Base-by-base conservation (phyloP, 306 rosid genomes). In the Quercus cerris region DNA sequence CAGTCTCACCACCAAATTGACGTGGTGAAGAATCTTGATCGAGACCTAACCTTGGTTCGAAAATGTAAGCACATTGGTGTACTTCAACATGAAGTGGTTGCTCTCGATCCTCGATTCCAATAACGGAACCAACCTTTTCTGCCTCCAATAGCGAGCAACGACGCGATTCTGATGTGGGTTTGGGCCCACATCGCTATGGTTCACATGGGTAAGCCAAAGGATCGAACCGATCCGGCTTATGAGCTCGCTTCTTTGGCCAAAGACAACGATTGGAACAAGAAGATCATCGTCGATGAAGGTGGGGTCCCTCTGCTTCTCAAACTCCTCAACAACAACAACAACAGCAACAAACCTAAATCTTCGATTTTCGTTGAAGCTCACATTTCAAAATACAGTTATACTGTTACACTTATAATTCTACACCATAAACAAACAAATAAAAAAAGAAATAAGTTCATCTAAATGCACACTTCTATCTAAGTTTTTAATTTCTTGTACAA, bases 101-200 rank as follows among this genome's bases (percentile, higher is more conserved):
- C 88, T 89, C 78, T 79, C 93, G 33, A 94, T 92, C 30, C 80
- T 92, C 22, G 91, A 91, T 66, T 87, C 89, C 1, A 89, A 87
- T 12, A 0, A 3, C 0, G 97, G 87, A 1, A 70, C 83, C 4
- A 73, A 84, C 46, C 74, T 94, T 11, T 83, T 0, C 84, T 89
- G 3, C 94, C 97, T 3, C 93, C 93, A 2, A 94, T 94, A 18
- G 93, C 92, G 4, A 89, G 92, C 71, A 91, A 87, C 61, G 91
- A 92, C 80, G 89, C 92, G 0, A 91, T 90, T 8, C 81, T 94
- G 1, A 89, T 92, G 0, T 92, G 97, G 94, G 97, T 94, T 1
- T 92, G 97, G 98, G 84, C 92, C 35, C 74, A 27, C 72, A 87
- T 78, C 22, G 83, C 93, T 31, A 81, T 93, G 1, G 84, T 92